These are phyloP conservation scores for Nannochloris sp. DNA, from an alignment of 139 green algal genomes.

Conservation along the genomic window DNA sequence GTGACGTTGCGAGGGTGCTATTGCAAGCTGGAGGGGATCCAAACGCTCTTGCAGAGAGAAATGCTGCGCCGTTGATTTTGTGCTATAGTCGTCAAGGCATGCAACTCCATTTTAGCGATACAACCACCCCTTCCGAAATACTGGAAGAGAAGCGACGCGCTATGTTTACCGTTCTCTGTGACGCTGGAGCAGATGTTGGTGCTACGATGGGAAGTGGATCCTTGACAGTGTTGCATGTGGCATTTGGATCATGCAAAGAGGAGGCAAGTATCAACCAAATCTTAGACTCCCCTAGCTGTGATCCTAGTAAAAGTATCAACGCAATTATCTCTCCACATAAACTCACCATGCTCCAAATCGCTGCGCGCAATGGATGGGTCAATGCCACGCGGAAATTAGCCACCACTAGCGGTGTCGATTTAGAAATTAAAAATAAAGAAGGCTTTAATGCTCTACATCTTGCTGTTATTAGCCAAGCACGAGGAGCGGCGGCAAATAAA, in stretches of 20 bases:
- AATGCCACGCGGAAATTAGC: background rate
- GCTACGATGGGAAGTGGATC: background rate
- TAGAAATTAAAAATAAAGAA: background rate
- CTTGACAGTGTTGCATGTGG: slow-evolving; percentile 12
- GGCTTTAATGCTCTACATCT: slow-evolving; percentile 12
- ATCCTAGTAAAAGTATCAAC: slow-evolving; percentile 1
- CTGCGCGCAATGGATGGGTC: background rate
- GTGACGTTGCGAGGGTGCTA: background rate
- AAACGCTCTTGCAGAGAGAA: background rate
- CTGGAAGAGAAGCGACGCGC: background rate
- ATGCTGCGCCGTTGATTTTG: background rate
- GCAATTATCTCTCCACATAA: background rate
- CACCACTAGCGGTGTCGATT: background rate
- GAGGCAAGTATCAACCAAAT: slow-evolving; percentile 4
- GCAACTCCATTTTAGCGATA: background rate
- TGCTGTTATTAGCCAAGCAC: background rate
- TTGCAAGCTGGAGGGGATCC: background rate
- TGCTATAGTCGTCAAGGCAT: no score
- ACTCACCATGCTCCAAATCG: slow-evolving; percentile 16
- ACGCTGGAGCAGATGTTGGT: background rate
- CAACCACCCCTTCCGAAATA: background rate
- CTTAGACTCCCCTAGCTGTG: background rate
- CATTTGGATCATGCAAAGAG: background rate
- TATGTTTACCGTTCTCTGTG: background rate
- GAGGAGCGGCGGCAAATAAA: no score